Evolutionary conservation across 345 rosid genomes (phyloP), one percentile per base, ranked within the genome.

Genomic region (Microcos paniculata): DNA sequence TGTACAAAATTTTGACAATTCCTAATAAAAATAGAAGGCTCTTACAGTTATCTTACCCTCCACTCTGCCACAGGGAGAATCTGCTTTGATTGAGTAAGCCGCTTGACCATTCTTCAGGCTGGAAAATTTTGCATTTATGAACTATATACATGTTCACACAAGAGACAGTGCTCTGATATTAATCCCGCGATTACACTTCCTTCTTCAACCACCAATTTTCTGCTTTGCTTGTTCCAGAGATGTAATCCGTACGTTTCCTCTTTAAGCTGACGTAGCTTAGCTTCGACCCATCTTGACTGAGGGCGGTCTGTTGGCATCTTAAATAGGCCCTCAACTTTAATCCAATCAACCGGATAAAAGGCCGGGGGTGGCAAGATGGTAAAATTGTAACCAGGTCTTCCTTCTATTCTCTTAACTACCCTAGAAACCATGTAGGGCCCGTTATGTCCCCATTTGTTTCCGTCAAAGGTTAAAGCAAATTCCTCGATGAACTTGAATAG

Each of bases 381-480:
- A 55, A 91, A 84, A 78, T 74, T 88, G 35, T 65, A 79, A 16
- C 86, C 88, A 10, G 81, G 76, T 16, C 75, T 81, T 64, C 77
- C 88, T 53, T 78, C 72, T 10, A 81, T 81, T 81, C 81, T 88
- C 64, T 70, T 38, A 8, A 79, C 88, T 4, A 91, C 92, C 72
- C 98, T 86, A 8, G 89, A 90, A 19, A 92, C 91, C 84, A 94
- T 58, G 59, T 91, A 90, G 0, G 98, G 98, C 0, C 98, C 98
- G 38, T 92, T 92, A 52, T 94, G 87, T 8, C 97, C 97, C 97
- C 98, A 94, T 81, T 77, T 92, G 61, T 82, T 89, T 10, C 95
- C 97, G 62, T 92, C 89, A 62, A 92, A 94, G 23, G 90, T 91
- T 7, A 80, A 56, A 26, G 92, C 91, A 73, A 91, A 91, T 80